Percentiles rank a stretch among this genome's conserved stretches.
Conservation (phyloP, 495 filamentous ascomycete species). For the Aspergillus mulundensis region DNA sequence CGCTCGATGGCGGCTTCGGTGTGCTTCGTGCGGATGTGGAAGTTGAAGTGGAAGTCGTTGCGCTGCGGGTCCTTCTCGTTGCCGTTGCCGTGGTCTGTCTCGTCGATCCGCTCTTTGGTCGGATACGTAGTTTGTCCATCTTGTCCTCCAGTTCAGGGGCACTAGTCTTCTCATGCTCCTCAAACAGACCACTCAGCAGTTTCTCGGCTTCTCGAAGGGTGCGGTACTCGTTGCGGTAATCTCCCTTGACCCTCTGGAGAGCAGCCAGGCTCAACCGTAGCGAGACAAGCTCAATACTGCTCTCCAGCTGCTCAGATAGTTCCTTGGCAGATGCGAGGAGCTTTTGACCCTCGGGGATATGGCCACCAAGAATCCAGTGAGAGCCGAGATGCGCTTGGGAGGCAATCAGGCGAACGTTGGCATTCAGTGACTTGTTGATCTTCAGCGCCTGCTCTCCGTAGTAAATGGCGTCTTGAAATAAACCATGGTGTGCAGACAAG, state of each 20-base stretch:
- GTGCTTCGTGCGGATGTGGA: constrained; percentile 18
- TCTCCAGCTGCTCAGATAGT: constrained; percentile 34
- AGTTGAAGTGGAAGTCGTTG: constrained; percentile 24
- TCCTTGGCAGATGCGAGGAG: constrained; percentile 50
- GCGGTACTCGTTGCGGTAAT: constrained; percentile 48
- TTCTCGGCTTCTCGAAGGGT: constrained; percentile 42
- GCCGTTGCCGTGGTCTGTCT: constrained; percentile 22
- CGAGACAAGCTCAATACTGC: constrained; percentile 44
- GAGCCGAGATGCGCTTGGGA: constrained; percentile 58
- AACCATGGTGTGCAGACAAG: constrained; percentile 75
- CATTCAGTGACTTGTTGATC: constrained; percentile 64
- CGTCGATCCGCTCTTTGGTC: constrained; percentile 25
- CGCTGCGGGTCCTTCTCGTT: constrained; percentile 32
- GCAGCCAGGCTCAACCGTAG: constrained; percentile 44
- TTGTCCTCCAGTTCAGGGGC: constrained; percentile 33
- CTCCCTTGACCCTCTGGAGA: constrained; percentile 34
- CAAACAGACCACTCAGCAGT: constrained; percentile 27
- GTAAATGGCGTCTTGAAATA: constrained; percentile 86
- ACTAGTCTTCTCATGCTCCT: constrained; percentile 18
- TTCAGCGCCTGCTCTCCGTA: constrained; percentile 81
- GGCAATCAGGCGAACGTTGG: constrained; percentile 51
- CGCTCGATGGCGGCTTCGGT: constrained; percentile 27
- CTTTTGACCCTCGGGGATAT: constrained; percentile 56
- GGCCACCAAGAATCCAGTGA: constrained; percentile 60
- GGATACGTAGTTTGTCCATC: constrained; percentile 37